These are phyloP conservation scores for Pseudocercospora cruenta DNA, from an alignment of 2,329 filamentous ascomycete species.

Conservation along the genomic window DNA sequence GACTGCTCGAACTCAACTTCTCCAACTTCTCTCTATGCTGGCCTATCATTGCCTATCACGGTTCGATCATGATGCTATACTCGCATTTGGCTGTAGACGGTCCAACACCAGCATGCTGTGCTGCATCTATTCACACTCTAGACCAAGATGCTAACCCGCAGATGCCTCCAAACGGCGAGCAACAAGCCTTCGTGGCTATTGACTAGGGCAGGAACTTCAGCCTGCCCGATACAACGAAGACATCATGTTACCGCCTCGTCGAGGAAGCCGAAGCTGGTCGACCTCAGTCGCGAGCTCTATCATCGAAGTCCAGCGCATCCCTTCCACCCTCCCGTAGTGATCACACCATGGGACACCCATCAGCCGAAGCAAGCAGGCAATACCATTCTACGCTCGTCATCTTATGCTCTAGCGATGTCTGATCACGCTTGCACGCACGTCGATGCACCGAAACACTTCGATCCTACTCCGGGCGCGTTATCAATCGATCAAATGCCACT, in stretches of 20 bases:
- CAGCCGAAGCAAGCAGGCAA: conserved; percentile 35
- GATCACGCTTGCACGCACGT: conserved; percentile 38
- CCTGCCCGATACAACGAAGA: background rate
- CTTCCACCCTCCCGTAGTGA: conserved; percentile 32
- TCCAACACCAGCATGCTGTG: background rate
- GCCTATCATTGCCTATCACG: background rate
- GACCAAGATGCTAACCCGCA: background rate
- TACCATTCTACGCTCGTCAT: conserved; percentile 32
- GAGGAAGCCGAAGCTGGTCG: conserved; percentile 30
- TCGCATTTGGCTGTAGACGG: background rate
- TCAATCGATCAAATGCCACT: conserved; percentile 36
- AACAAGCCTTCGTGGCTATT: background rate
- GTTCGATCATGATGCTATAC: background rate
- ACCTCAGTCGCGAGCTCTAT: conserved; percentile 34
- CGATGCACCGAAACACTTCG: conserved; percentile 37
- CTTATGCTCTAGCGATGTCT: conserved; percentile 33
- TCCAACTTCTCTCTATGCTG: background rate
- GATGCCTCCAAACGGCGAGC: background rate
- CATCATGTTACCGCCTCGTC: conserved; percentile 4
- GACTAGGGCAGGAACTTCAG: background rate
- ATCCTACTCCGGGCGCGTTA: conserved; percentile 30
- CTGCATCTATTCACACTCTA: background rate
- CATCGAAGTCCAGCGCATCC: conserved; percentile 34
- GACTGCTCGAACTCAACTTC: background rate
- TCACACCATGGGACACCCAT: conserved; percentile 36